phyloP scores from a whole-genome alignment of 2,329 filamentous ascomycete species.

The Pseudogymnoascus verrucosus region DNA sequence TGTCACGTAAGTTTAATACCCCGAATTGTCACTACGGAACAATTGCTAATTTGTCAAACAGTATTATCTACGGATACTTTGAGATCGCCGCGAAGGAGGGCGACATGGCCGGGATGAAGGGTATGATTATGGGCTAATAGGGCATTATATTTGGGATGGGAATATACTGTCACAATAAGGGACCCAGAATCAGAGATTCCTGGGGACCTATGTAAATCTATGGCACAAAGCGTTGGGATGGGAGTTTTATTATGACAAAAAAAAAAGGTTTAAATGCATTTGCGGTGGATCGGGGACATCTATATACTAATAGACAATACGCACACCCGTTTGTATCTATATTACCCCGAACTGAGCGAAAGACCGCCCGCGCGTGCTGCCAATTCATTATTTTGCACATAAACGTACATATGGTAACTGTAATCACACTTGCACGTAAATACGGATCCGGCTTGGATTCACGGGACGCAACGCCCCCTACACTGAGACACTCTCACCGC shows the following conservation, averaged over 20 bases:
- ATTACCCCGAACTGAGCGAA: neutral
- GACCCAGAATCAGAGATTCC: neutral
- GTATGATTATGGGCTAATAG: slow-evolving; percentile 60
- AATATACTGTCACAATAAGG: slow-evolving; percentile 9
- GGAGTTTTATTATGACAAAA: slow-evolving; percentile 8
- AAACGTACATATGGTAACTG: neutral
- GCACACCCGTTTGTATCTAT: slow-evolving; percentile 5
- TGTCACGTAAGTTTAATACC: slow-evolving; percentile 74
- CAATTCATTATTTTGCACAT: neutral
- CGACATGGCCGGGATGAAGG: slow-evolving; percentile 76
- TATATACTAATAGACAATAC: slow-evolving; percentile 8
- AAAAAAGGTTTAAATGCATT: slow-evolving; percentile 7
- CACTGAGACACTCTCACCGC: neutral
- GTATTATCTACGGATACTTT: slow-evolving; percentile 99
- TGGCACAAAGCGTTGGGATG: neutral
- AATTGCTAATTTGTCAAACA: slow-evolving; percentile 36
- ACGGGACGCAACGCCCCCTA: neutral
- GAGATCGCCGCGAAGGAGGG: slow-evolving; percentile 99
- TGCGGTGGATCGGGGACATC: slow-evolving; percentile 5
- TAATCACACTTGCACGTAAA: neutral
- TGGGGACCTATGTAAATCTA: slow-evolving; percentile 1
- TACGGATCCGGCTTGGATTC: neutral
- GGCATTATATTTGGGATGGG: slow-evolving; percentile 8
- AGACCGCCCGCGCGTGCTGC: neutral
- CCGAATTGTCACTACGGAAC: slow-evolving; percentile 17